Evolutionary conservation across 2,329 filamentous ascomycete species (phyloP).

Genomic region (Claviceps digitariae): DNA sequence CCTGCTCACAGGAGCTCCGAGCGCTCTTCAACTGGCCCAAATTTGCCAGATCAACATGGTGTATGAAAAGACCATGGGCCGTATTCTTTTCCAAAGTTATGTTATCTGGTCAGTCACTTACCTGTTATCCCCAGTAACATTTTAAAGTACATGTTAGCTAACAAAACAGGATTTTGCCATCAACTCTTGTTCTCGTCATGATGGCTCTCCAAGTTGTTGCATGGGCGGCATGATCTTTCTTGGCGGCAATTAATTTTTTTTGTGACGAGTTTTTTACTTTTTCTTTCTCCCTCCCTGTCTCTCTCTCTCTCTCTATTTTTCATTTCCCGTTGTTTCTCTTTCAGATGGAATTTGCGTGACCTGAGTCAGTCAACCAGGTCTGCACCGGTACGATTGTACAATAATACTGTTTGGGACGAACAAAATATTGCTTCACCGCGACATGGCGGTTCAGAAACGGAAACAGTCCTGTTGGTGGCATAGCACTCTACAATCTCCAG

Average conservation of each 20-base stretch:
- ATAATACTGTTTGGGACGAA: background rate
- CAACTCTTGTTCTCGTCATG: conserved; percentile 81
- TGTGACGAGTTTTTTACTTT: background rate
- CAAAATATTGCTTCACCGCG: background rate
- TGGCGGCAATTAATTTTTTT: background rate
- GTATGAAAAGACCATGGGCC: conserved; percentile 88
- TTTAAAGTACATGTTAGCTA: conserved; percentile 13
- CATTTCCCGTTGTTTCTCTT: background rate
- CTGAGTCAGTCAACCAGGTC: background rate
- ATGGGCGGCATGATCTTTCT: conserved; percentile 46
- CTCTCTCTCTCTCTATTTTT: no score
- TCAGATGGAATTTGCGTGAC: background rate
- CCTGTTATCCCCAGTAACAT: background rate
- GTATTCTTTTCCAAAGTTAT: conserved; percentile 77
- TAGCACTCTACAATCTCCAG: background rate
- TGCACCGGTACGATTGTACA: background rate
- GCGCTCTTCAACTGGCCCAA: conserved; percentile 85
- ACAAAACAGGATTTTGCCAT: conserved; percentile 67
- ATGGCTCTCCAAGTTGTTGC: conserved; percentile 83
- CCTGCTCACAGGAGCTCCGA: conserved; percentile 85
- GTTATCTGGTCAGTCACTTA: conserved; percentile 60
- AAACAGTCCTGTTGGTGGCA: background rate
- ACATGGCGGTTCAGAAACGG: background rate
- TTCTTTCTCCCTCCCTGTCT: background rate
- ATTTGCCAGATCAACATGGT: conserved; percentile 98